Evolutionary conservation across 768 basidiomycete species (phyloP).

Genomic region (Auriscalpium orientale): DNA sequence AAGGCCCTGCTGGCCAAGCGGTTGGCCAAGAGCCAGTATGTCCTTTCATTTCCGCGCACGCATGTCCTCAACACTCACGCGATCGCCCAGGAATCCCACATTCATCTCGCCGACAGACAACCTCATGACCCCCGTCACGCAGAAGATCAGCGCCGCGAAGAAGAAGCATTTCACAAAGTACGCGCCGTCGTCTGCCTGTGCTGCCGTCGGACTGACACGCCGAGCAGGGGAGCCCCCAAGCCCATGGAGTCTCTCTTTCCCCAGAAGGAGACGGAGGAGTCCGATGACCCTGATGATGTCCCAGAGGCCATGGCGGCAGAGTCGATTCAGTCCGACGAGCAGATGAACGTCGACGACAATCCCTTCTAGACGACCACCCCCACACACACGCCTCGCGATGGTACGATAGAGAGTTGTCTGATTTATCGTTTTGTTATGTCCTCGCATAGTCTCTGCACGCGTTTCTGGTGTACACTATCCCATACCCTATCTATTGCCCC

Average conservation of each 20-base stretch:
- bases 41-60: slow-evolving; percentile 14
- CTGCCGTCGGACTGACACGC: neutral
- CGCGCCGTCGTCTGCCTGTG: slow-evolving; percentile 11
- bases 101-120: slow-evolving; percentile 93
- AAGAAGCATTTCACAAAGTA: slow-evolving; percentile 93
- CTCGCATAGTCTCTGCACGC: neutral
- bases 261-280: slow-evolving; percentile 27
- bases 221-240: slow-evolving; percentile 43
- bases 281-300: slow-evolving; percentile 29
- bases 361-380: slow-evolving; percentile 44
- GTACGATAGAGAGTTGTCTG: neutral
- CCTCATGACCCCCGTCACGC: slow-evolving; percentile 87
- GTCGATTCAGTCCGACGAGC: slow-evolving; percentile 24
- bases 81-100: slow-evolving; percentile 62
- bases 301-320: slow-evolving; percentile 27
- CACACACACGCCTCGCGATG: neutral
- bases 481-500: too few species aligned
- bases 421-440: slow-evolving; percentile 5
- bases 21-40: slow-evolving; percentile 84
- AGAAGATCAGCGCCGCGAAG: slow-evolving; percentile 85
- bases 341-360: slow-evolving; percentile 52
- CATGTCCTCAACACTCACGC: neutral
- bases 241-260: slow-evolving; percentile 55
- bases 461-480: neutral
- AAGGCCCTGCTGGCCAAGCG: slow-evolving; percentile 92